Evolutionary conservation across 306 rosid species (phyloP).

Genomic region (Chamaecrista fasciculata): DNA sequence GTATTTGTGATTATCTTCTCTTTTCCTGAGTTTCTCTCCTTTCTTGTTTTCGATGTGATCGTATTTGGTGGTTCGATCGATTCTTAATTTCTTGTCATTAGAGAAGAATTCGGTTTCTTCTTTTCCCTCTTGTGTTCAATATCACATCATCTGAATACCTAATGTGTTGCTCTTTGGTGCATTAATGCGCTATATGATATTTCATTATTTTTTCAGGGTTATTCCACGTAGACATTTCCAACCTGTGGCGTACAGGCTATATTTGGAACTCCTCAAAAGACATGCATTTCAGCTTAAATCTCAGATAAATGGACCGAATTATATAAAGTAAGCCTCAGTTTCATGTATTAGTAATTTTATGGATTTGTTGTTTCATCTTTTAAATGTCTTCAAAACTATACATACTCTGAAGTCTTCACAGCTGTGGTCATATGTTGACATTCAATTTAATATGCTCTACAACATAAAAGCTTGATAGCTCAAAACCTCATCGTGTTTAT

Average conservation of each 20-base stretch:
- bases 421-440: neutral
- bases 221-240: constrained; percentile 70
- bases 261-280: constrained; percentile 76
- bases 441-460: neutral
- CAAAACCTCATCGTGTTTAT: neutral
- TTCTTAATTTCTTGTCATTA: neutral
- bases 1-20: neutral
- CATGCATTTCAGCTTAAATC: constrained; percentile 73
- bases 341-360: neutral
- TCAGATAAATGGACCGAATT: constrained; percentile 62
- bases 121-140: neutral
- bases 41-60: neutral
- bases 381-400: neutral
- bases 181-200: neutral
- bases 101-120: neutral
- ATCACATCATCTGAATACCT: neutral
- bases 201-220: constrained; percentile 55
- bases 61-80: neutral
- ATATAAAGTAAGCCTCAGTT: constrained; percentile 53
- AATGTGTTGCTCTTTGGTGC: constrained; percentile 13
- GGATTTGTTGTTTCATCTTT: constrained; percentile 13
- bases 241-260: constrained; percentile 83
- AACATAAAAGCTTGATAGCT: neutral
- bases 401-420: constrained; percentile 1
- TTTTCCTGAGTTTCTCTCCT: neutral